Base-by-base conservation (phyloP, 31 red algal species). In the Asparagopsis taxiformis region DNA sequence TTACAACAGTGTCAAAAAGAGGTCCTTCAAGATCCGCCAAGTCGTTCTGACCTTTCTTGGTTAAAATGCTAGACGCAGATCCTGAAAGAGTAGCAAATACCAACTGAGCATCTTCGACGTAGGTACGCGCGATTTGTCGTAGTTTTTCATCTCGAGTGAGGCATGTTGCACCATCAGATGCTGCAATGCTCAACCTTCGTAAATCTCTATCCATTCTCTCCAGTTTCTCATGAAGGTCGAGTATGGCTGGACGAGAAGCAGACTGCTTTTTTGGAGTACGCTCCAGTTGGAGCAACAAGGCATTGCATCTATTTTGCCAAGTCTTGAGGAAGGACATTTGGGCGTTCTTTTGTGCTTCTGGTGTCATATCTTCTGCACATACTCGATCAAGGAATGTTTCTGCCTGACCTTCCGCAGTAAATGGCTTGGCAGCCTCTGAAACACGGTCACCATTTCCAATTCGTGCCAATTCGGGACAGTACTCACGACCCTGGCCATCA, bases 11-110 rank as follows among this genome's bases (percentile, higher is more conserved):
- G 25, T 94, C 91, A 69, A 94, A 94, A 46, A 84, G 67, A 17
- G 70, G 49, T 57, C 60, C 57, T 25, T 34, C 58, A 54, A 44
- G 51, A 43, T 75, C 67, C 30, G 65, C 43, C 38, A 71, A 32
- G 53, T 88, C 72, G 52, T 62, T 85, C 17, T 53, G 57, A 68
- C 51, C 51, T 29, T 71, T 70, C 50, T 62, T 76, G 28, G 76
- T 82, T 37, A 90, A 63, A 62, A 95, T 85, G 24, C 74, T 71
- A n/a, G 80, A 81, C 28, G 91, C 90, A 20, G 90, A 80, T 6
- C 95, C 95, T 58, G 85, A 91, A 58, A 94, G 75, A n/a, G 95
- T 98, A 25, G 81, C 76, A 64, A 98, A 89, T 37, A 98, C 90
- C 28, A 94, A 50, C 66, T 94, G 77, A 41, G 95, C 90, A 79